Percentiles rank a stretch among this genome's conserved stretches.
phyloP scores from a whole-genome alignment of 306 rosid species.

The Dalbergia oliveri region DNA sequence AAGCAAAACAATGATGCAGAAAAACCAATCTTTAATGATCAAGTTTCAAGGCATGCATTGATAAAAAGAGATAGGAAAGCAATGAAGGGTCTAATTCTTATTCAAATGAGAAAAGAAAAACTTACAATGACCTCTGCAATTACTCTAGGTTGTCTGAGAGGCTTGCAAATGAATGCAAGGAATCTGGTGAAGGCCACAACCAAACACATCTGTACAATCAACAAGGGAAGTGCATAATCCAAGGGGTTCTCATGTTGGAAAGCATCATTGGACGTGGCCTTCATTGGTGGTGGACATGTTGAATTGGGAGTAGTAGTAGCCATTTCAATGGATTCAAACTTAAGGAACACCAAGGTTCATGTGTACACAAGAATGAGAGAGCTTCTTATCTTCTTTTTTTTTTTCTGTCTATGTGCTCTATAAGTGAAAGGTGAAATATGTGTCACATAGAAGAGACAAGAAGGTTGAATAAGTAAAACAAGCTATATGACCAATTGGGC shows the following conservation, averaged over 20 bases:
- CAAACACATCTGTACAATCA: conserved; percentile 66
- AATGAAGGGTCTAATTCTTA: conserved; percentile 6
- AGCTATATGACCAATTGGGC: not conserved
- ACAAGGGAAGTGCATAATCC: conserved; percentile 66
- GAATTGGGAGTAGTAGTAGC: conserved; percentile 24
- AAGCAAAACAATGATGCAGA: conserved; percentile 5
- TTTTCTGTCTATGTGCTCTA: not conserved
- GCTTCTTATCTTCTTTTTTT: not conserved
- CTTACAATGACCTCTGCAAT: conserved; percentile 75
- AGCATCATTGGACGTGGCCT: conserved; percentile 72
- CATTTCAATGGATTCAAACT: conserved; percentile 37
- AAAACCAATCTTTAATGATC: not conserved
- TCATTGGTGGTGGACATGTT: conserved; percentile 60
- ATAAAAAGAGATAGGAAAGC: not conserved
- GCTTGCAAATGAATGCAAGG: conserved; percentile 60
- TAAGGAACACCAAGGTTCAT: not conserved
- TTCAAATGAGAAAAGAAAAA: not conserved
- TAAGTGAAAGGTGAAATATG: not conserved
- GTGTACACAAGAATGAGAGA: conserved; percentile 12
- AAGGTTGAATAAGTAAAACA: no score
- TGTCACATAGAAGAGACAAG: not conserved
- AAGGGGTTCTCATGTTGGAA: conserved; percentile 73
- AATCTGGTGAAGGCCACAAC: conserved; percentile 63
- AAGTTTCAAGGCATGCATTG: not conserved
- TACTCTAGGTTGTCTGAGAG: conserved; percentile 77